A percentile compares a stretch with the other conserved stretches of the same genome.
phyloP scores from a whole-genome alignment of 108 stramenopile species.

The Fragilaria crotonensis region DNA sequence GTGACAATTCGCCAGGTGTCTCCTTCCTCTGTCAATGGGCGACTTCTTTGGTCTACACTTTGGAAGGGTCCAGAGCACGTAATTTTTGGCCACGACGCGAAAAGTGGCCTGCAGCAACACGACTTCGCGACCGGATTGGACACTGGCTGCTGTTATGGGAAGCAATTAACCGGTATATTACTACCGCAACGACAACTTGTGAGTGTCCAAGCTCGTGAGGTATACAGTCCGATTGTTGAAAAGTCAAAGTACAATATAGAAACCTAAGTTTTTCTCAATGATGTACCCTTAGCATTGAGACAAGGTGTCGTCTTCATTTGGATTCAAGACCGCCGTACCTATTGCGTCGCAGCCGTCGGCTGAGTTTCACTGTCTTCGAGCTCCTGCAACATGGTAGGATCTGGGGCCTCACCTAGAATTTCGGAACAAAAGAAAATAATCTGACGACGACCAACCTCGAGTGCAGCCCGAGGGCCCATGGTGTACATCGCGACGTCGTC shows the following conservation, averaged over 20 bases:
- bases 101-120: slow-evolving; percentile 63
- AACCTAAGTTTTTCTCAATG: too few relatives aligned
- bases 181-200: slow-evolving; percentile 60
- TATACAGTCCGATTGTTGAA: slow-evolving; percentile 25
- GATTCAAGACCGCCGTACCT: too few relatives aligned
- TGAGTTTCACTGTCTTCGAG: slow-evolving; percentile 50
- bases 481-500: slow-evolving; percentile 56
- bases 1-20: slow-evolving; percentile 39
- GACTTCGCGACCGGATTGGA: slow-evolving; percentile 74
- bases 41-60: slow-evolving; percentile 46
- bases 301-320: too few relatives aligned
- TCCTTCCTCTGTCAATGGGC: too few relatives aligned
- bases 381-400: slow-evolving; percentile 81
- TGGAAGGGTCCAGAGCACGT: slow-evolving; percentile 58
- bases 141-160: slow-evolving; percentile 84
- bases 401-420: slow-evolving; percentile 69
- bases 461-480: slow-evolving; percentile 75
- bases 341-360: neutral
- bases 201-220: slow-evolving; percentile 40
- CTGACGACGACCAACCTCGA: slow-evolving; percentile 80
- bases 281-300: too few relatives aligned
- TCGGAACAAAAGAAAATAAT: slow-evolving; percentile 76
- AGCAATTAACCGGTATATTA: slow-evolving; percentile 60
- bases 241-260: slow-evolving; percentile 2
- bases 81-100: slow-evolving; percentile 90